Base-by-base conservation (phyloP, 306 rosid genomes). In the Cucurbita moschata region DNA sequence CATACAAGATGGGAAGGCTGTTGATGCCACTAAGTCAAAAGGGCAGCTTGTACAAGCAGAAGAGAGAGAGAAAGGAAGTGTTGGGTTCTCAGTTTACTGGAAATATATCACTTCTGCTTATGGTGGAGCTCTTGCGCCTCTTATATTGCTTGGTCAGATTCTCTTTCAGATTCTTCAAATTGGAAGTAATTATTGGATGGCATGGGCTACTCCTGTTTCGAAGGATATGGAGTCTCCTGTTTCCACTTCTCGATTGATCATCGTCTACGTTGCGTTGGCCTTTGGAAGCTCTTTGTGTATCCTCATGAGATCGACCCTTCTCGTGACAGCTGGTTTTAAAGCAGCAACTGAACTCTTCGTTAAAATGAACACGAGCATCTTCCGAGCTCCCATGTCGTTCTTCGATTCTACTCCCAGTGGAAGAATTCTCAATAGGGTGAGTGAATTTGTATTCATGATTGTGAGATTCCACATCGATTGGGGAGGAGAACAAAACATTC, bases 181-280 rank as follows among this genome's bases (percentile, higher is more conserved):
- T 76, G 96, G 88, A 78, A 90, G 97, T 84, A 87, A 90, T 77
- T 93, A 90, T 76, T 93, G 97, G 97, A 93, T 90, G 90, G 90
- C 94, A 63, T 93, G 91, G 97, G 97, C 96, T 42, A 83, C 89
- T 81, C 96, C 97, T 4, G 76, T 79, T 62, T 90, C 98, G 18
- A 49, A 75, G 39, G 98, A 87, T 18, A 76, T 75, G 62, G 81
- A 84, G 38, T 83, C 90, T 59, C 78, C 86, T 5, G 90, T 84
- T 46, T 55, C 35, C 23, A 79, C 80, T 71, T 78, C 81, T 18
- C 85, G 55, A 39, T 96, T 90, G 44, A 77, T 88, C 58, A 40
- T 7, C 16, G 89, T 93, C 46, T 93, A 85, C 64, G 89, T 83
- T 79, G 84, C 80, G 71, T 79, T 93, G 81, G 86, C 98, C 9